These are phyloP conservation scores for Salix purpurea DNA, from an alignment of 345 rosid species.

Conservation along the genomic window DNA sequence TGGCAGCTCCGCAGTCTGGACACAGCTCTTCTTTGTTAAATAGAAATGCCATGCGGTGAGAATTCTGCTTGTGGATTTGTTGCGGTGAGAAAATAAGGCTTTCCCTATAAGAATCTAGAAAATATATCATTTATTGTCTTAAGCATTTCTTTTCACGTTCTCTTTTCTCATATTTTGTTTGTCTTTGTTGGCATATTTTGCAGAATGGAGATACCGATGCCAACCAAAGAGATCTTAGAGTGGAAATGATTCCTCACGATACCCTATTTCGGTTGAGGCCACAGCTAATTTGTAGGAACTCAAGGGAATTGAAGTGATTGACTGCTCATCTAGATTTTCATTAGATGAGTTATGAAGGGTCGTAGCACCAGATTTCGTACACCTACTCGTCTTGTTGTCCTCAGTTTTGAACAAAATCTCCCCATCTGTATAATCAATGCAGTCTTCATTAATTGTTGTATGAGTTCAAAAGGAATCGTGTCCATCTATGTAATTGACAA, in stretches of 20 bases:
- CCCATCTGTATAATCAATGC: background rate
- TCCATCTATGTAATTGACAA: background rate
- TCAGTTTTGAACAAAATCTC: background rate
- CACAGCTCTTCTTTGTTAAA: conserved; percentile 28
- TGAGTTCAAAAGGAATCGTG: background rate
- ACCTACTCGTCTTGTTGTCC: background rate
- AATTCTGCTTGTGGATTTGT: background rate
- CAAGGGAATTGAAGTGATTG: background rate
- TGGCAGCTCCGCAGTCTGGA: conserved; percentile 42
- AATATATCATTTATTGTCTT: background rate
- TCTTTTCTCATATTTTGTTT: background rate
- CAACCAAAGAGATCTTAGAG: conserved; percentile 35
- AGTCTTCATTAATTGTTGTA: background rate
- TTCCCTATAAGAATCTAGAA: background rate
- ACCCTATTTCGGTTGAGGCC: background rate
- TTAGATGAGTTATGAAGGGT: background rate
- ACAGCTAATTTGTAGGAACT: background rate
- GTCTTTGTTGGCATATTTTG: conserved; percentile 4
- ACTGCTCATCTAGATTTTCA: background rate
- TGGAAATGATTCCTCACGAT: conserved; percentile 29
- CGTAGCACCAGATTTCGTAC: background rate
- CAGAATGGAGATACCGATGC: conserved; percentile 40
- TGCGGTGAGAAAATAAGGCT: background rate
- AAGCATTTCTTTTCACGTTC: background rate
- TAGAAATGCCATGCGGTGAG: conserved; percentile 41